Evolutionary conservation across 2,329 filamentous ascomycete species (phyloP).

Genomic region (Colletotrichum musae): DNA sequence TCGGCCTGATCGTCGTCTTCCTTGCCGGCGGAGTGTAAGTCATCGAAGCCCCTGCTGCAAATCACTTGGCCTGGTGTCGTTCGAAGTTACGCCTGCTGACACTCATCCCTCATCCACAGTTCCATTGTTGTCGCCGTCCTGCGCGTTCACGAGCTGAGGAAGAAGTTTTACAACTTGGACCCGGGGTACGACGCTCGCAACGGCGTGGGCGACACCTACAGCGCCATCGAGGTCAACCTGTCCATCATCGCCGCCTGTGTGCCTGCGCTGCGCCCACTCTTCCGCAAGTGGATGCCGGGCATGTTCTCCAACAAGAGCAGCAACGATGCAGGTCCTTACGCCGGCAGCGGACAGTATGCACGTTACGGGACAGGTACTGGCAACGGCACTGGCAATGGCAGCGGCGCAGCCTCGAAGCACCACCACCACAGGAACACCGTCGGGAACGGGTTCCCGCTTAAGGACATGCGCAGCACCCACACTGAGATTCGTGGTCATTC

Average conservation of each 20-base stretch:
- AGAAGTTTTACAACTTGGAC: conserved; percentile 32
- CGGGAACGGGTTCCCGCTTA: conserved; percentile 24
- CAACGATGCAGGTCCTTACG: not conserved
- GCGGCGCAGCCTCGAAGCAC: conserved; percentile 5
- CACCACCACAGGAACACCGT: not conserved
- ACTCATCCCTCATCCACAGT: conserved; percentile 2
- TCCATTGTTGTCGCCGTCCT: conserved; percentile 25
- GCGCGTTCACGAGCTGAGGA: conserved; percentile 31
- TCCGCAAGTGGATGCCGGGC: conserved; percentile 48
- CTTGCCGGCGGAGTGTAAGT: conserved; percentile 48
- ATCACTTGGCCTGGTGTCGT: too few species aligned
- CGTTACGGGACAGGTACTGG: conserved; percentile 13
- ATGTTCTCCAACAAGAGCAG: conserved; percentile 41
- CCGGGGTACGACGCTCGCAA: conserved; percentile 45
- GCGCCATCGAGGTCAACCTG: conserved; percentile 55
- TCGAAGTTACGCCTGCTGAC: not conserved
- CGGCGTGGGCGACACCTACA: conserved; percentile 49
- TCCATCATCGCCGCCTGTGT: conserved; percentile 56
- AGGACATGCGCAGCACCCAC: conserved; percentile 45
- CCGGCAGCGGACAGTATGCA: not conserved
- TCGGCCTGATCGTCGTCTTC: conserved; percentile 53
- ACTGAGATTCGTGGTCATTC: conserved; percentile 53
- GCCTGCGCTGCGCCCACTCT: conserved; percentile 55
- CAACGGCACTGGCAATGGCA: not conserved
- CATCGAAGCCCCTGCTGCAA: too few species aligned